Evolutionary conservation across 2,329 filamentous ascomycete genomes (phyloP), one percentile per base, ranked within the genome.

Genomic region (Sclerotinia trifoliorum): DNA sequence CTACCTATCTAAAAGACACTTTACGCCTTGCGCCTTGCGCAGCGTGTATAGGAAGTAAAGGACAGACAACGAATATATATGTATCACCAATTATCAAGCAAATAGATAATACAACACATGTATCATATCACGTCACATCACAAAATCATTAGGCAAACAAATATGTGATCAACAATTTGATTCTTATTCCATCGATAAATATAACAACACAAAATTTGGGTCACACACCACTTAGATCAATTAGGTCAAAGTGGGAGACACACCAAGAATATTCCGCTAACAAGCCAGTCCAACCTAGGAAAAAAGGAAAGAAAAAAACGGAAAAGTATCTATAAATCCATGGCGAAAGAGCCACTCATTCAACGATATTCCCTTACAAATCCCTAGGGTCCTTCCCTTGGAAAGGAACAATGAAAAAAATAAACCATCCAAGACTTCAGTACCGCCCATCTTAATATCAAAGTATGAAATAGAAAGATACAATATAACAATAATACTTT

Each of bases 181-280:
- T 66, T 58, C 44, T 49, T 61, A 35, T 13, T 61, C 29, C 29
- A 61, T 35, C 32, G 21, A 66, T 61, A 54, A 52, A 58, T 26
- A n/a, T 44, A 39, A 57, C n/a, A 58, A 58, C 39, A 64, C 61
- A 64, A 52, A 19, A 46, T 29, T 51, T 64, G 61, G 61, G 61
- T 64, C 61, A 64, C 56, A 46, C 56, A 58, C 56, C 39, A 58
- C 42, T 58, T 29, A 8, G 44, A 58, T 58, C 56, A 58, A 58
- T 58, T 29, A 65, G 39, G 49, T 32, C 26, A 24, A 65, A 55
- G 39, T 42, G 39, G 71, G 73, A 74, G 74, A 76, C 74, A 74
- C 74, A 75, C 74, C 74, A 68, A 75, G 70, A 68, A 66, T 63
- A 72, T 62, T 68, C 64, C 62, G 62, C 55, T n/a, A 56, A 42